Percentiles rank a stretch among this genome's conserved stretches.
Evolutionary conservation across 495 filamentous ascomycete species (phyloP).

Genomic region (Articulospora tetracladia): DNA sequence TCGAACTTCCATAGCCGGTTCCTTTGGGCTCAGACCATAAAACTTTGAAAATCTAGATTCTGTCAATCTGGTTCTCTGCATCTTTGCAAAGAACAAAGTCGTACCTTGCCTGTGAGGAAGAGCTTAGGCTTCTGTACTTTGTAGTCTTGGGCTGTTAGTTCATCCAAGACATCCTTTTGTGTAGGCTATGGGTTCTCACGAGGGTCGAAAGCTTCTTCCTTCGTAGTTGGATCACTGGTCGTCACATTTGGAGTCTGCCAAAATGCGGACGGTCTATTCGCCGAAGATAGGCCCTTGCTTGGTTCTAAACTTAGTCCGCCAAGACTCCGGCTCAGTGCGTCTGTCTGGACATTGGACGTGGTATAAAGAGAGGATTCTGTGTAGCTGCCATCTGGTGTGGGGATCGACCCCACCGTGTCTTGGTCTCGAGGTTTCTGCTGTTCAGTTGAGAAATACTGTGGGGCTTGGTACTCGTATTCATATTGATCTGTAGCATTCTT

Average conservation of each 20-base stretch:
- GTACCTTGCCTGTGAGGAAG: neutral
- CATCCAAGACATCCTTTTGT: neutral
- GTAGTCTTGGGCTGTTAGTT: neutral
- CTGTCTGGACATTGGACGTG: too few species aligned
- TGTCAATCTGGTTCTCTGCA: neutral
- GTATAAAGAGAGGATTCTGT: too few species aligned
- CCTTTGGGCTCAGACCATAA: slow-evolving; percentile 13
- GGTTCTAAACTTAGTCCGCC: too few species aligned
- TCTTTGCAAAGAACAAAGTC: neutral
- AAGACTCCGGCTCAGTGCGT: too few species aligned
- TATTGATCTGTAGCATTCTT: too few species aligned
- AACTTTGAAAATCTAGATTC: slow-evolving; percentile 8
- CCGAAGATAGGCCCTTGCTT: too few species aligned
- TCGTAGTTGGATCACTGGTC: neutral
- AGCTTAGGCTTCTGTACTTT: neutral
- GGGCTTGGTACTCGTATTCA: too few species aligned
- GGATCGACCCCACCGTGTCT: too few species aligned
- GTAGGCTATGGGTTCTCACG: neutral
- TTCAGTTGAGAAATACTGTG: too few species aligned
- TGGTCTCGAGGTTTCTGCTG: too few species aligned
- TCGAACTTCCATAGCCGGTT: neutral
- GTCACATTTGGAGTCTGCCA: neutral
- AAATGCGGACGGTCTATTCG: neutral
- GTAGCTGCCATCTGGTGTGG: too few species aligned
- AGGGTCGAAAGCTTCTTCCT: neutral